phyloP scores from a whole-genome alignment of 495 filamentous ascomycete genomes.

The Pyrenula massariospora region DNA sequence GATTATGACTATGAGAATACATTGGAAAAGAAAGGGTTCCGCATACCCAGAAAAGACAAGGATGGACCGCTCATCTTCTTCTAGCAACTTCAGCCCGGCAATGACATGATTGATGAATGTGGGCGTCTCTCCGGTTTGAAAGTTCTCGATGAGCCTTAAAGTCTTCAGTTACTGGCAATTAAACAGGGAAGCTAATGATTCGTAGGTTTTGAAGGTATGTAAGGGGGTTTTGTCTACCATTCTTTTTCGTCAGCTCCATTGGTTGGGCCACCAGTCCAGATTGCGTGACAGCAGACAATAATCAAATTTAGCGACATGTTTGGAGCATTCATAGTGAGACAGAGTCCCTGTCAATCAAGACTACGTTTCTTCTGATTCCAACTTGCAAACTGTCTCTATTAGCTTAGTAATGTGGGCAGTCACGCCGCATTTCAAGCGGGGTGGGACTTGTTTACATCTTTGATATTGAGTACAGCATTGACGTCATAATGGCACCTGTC shows the following conservation, averaged over 20 bases:
- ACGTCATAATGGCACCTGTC: no score
- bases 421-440: no score
- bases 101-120: slow-evolving; percentile 64
- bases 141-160: slow-evolving; percentile 44
- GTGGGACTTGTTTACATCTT: no score
- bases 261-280: slow-evolving; percentile 55
- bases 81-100: slow-evolving; percentile 41
- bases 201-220: neutral
- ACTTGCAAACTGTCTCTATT: no score
- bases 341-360: no score
- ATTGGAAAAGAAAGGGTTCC: no score
- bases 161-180: slow-evolving; percentile 4
- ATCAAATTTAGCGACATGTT: slow-evolving; percentile 29
- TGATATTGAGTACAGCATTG: no score
- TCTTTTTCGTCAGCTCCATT: slow-evolving; percentile 48
- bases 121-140: slow-evolving; percentile 59
- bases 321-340: no score
- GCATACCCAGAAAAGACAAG: slow-evolving; percentile 63
- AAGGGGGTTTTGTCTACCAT: slow-evolving; percentile 36
- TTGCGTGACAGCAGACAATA: slow-evolving; percentile 71
- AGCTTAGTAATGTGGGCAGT: no score
- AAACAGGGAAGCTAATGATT: neutral
- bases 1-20: neutral
- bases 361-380: no score
- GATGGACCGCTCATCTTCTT: slow-evolving; percentile 24